These are phyloP conservation scores for Bimuria novae-zelandiae DNA, from an alignment of 2,329 filamentous ascomycete species.

Conservation along the genomic window DNA sequence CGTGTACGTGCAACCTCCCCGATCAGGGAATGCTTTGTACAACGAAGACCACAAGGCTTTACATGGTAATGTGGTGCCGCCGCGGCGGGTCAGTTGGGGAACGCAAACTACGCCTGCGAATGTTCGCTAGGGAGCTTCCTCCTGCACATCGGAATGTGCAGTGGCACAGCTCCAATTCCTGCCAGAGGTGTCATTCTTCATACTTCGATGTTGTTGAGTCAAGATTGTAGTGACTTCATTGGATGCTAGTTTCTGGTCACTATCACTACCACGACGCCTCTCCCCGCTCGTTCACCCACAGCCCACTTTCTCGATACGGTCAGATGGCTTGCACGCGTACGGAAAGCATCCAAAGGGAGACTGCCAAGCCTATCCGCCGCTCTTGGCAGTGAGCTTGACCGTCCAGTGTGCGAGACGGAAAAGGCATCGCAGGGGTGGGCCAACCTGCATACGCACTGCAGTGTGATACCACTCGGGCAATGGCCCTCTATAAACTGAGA, in stretches of 20 bases:
- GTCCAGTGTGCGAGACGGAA: not conserved
- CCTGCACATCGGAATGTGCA: conserved; percentile 3
- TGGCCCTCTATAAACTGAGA: conserved; percentile 7
- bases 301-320: not conserved
- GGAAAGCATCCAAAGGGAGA: not conserved
- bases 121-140: not conserved
- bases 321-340: not conserved
- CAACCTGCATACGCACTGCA: too few species aligned
- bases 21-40: too few species aligned
- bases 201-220: too few species aligned
- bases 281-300: not conserved
- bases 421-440: not conserved
- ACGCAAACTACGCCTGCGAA: not conserved
- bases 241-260: too few species aligned
- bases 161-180: not conserved
- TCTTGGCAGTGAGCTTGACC: conserved; percentile 7
- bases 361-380: not conserved
- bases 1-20: not conserved
- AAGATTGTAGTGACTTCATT: too few species aligned
- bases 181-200: not conserved
- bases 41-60: too few species aligned
- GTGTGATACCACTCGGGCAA: not conserved
- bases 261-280: not conserved
- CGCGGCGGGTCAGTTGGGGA: not conserved
- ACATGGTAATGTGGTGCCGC: not conserved